phyloP scores from a whole-genome alignment of 768 basidiomycete genomes.

The Coprinopsis marcescibilis region DNA sequence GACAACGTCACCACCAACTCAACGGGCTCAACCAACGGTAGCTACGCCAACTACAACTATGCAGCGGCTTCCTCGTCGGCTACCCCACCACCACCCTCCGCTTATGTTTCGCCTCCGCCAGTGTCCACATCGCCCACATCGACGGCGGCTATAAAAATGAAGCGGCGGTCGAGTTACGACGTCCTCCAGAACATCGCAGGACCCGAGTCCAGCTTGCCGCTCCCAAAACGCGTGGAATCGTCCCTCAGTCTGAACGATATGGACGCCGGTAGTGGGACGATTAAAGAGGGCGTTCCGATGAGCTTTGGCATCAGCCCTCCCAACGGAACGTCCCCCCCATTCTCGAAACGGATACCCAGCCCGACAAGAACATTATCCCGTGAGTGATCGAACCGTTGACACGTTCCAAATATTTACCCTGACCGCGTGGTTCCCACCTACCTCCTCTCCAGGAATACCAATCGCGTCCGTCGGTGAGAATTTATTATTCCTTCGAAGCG shows the following conservation, averaged over 20 bases:
- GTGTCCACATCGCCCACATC: conserved; percentile 22
- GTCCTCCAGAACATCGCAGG: conserved; percentile 65
- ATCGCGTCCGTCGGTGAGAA: conserved; percentile 71
- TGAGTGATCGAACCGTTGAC: conserved; percentile 35
- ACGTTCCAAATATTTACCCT: conserved; percentile 1
- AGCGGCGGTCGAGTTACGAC: conserved; percentile 67
- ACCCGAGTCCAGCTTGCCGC: conserved; percentile 67
- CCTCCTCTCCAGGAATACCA: conserved; percentile 53
- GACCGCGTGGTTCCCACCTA: neutral
- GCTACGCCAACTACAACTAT: conserved; percentile 10
- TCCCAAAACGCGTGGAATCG: conserved; percentile 52
- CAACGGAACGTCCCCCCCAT: conserved; percentile 8
- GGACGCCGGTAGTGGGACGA: conserved; percentile 21
- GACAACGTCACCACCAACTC: conserved; percentile 31
- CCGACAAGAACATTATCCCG: conserved; percentile 77
- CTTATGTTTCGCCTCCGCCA: conserved; percentile 18
- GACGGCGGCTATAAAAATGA: conserved; percentile 41
- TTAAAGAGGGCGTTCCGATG: conserved; percentile 70
- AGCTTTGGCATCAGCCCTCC: conserved; percentile 37
- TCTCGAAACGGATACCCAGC: conserved; percentile 53
- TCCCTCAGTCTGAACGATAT: conserved; percentile 41
- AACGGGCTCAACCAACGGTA: conserved; percentile 26
- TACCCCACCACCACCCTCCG: conserved; percentile 24
- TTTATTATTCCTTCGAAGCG: conserved; percentile 8
- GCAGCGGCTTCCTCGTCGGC: conserved; percentile 16